Evolutionary conservation across 805 yeast species (phyloP).

Genomic region (Ogataea parapolymorpha): DNA sequence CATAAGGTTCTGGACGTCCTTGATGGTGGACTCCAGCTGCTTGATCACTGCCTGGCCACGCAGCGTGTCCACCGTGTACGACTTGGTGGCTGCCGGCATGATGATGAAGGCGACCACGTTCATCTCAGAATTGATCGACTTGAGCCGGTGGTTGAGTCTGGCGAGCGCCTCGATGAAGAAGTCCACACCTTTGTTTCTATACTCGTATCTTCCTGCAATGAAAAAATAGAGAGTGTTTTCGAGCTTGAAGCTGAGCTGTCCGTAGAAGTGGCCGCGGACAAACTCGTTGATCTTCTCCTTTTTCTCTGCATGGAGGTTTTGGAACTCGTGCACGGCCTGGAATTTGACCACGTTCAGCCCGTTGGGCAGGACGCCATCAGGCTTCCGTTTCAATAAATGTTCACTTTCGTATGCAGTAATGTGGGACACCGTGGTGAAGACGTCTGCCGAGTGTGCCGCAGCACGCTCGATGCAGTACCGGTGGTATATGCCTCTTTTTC

Average conservation of each 20-base stretch:
- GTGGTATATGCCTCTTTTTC: constrained; percentile 95
- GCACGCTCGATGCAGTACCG: constrained; percentile 95
- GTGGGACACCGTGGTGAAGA: constrained; percentile 94
- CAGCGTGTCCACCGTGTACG: constrained; percentile 92
- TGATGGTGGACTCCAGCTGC: constrained; percentile 83
- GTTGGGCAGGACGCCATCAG: constrained; percentile 96
- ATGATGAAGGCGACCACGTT: constrained; percentile 96
- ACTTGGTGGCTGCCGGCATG: constrained; percentile 95
- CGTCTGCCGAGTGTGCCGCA: constrained; percentile 94
- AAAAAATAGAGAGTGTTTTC: constrained; percentile 93
- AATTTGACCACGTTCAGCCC: constrained; percentile 94
- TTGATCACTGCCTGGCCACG: constrained; percentile 95
- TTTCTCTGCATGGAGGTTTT: constrained; percentile 87
- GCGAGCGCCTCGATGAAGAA: constrained; percentile 92
- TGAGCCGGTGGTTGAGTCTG: constrained; percentile 81
- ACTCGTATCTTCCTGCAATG: constrained; percentile 97
- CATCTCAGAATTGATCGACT: constrained; percentile 76
- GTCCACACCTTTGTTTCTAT: constrained; percentile 94
- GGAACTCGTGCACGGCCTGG: constrained; percentile 97
- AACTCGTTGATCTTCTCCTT: constrained; percentile 93
- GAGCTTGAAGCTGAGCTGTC: constrained; percentile 90
- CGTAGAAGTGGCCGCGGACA: constrained; percentile 95
- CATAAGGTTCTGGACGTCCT: constrained; percentile 80
- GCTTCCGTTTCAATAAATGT: constrained; percentile 88
- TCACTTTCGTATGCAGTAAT: constrained; percentile 97